A percentile compares a stretch with the other conserved stretches of the same genome.
phyloP scores from a whole-genome alignment of 2,329 filamentous ascomycete species.

The Cercospora brassicicola region DNA sequence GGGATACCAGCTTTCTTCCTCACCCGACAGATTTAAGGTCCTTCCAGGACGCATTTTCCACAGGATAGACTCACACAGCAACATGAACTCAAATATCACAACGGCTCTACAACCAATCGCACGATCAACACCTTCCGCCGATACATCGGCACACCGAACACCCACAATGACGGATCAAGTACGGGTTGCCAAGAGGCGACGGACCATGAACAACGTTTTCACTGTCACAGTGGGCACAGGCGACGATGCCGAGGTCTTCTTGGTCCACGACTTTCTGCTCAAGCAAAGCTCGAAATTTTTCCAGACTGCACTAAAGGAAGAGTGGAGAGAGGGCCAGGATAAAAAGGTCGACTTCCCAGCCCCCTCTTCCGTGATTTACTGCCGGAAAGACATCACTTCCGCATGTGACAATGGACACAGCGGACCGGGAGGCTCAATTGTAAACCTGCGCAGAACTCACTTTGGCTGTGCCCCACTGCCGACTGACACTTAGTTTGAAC shows the following conservation, averaged over 20 bases:
- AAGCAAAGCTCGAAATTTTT: constrained; percentile 10
- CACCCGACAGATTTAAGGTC: background rate
- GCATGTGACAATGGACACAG: too few relatives aligned
- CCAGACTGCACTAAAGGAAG: constrained; percentile 11
- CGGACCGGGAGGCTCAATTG: too few relatives aligned
- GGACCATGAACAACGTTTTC: constrained; percentile 8
- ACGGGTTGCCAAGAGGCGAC: background rate
- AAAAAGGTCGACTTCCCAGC: constrained; percentile 5
- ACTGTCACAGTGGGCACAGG: constrained; percentile 9
- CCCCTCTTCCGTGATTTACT: too few relatives aligned
- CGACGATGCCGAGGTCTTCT: background rate
- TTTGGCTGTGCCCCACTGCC: too few relatives aligned
- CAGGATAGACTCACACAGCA: background rate
- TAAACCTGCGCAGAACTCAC: too few relatives aligned
- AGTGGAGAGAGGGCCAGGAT: constrained; percentile 11
- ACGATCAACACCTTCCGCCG: background rate
- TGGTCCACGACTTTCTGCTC: constrained; percentile 14
- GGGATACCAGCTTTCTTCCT: background rate
- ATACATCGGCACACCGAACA: background rate
- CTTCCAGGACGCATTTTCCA: background rate
- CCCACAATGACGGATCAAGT: constrained; percentile 1
- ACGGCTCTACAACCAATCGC: background rate
- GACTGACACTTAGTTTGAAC: too few relatives aligned
- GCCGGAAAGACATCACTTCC: too few relatives aligned
- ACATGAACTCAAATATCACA: background rate